Percentiles rank a stretch among this genome's conserved stretches.
These are phyloP conservation scores for Candida khao-thaluensis DNA, from an alignment of 805 yeast species.

Conservation along the genomic window DNA sequence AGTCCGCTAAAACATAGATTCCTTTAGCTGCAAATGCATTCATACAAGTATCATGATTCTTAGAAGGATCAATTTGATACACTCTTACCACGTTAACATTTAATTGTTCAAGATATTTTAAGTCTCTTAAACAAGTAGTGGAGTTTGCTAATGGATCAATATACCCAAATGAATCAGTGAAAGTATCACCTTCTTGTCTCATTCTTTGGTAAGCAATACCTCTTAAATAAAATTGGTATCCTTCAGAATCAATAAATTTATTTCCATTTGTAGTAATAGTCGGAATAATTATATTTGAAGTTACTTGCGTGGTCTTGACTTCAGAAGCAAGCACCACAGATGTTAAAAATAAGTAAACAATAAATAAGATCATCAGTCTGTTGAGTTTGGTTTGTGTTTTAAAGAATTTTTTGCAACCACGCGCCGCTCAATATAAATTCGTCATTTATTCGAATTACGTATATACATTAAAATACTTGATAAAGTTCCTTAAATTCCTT, in stretches of 20 bases:
- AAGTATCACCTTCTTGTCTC: slow-evolving; percentile 41
- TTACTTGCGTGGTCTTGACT: neutral
- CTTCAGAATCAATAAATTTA: slow-evolving; percentile 72
- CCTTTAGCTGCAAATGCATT: slow-evolving; percentile 46
- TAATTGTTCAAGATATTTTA: slow-evolving; percentile 68
- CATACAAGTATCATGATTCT: slow-evolving; percentile 79
- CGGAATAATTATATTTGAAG: neutral
- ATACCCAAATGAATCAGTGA: slow-evolving; percentile 26
- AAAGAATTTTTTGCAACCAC: neutral
- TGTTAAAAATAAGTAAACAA: neutral
- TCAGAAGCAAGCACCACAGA: neutral
- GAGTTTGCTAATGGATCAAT: slow-evolving; percentile 80
- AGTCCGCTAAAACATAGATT: slow-evolving; percentile 35
- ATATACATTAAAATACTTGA: slow-evolving; percentile 15
- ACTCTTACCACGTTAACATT: slow-evolving; percentile 81
- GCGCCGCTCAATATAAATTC: neutral
- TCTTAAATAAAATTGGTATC: slow-evolving; percentile 79
- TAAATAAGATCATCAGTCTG: neutral
- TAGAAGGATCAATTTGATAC: slow-evolving; percentile 74
- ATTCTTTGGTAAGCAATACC: slow-evolving; percentile 88
- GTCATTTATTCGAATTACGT: slow-evolving; percentile 1
- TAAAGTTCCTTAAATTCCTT: slow-evolving; percentile 31
- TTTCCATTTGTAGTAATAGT: slow-evolving; percentile 16
- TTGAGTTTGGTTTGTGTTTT: slow-evolving; percentile 1
- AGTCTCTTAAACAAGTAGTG: slow-evolving; percentile 71